These are phyloP conservation scores for Penicillium sp. DNA, from an alignment of 2,329 filamentous ascomycete species.

Conservation along the genomic window DNA sequence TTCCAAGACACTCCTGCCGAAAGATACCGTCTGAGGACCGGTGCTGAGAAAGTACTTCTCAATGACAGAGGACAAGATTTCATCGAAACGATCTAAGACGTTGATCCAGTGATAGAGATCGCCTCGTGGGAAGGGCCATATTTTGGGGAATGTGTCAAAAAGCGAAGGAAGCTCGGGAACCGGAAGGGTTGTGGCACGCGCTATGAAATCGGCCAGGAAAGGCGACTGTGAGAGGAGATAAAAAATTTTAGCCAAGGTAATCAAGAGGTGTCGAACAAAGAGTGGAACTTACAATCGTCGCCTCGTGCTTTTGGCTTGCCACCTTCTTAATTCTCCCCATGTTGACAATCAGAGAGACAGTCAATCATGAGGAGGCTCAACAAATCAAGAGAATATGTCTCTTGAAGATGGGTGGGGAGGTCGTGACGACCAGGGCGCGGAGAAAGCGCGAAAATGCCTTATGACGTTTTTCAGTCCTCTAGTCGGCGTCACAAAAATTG, in stretches of 20 bases:
- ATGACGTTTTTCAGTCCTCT: conserved; percentile 37
- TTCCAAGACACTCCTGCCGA: conserved; percentile 45
- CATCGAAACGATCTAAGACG: conserved; percentile 87
- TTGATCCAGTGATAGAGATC: conserved; percentile 98
- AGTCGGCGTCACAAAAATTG: conserved; percentile 27
- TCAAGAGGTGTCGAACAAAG: conserved; percentile 9
- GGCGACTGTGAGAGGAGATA: conserved; percentile 59
- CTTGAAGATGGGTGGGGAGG: conserved; percentile 25
- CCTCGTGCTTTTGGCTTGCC: conserved; percentile 48
- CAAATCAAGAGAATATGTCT: conserved; percentile 25
- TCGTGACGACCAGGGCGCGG: conserved; percentile 28
- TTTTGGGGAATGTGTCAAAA: conserved; percentile 72
- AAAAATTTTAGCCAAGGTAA: conserved; percentile 19
- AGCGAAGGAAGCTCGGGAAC: conserved; percentile 70
- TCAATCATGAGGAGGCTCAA: conserved; percentile 38
- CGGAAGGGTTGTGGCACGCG: conserved; percentile 56
- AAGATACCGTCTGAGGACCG: conserved; percentile 73
- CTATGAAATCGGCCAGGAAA: conserved; percentile 76
- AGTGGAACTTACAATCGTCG: conserved; percentile 43
- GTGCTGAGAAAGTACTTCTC: conserved; percentile 71
- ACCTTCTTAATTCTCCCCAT: conserved; percentile 52
- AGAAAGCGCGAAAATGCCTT: conserved; percentile 30
- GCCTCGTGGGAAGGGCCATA: conserved; percentile 92
- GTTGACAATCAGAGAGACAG: conserved; percentile 30
- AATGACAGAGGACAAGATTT: conserved; percentile 75